Conservation (phyloP, 148 eudicot species). For the Chenopodium quinoa region DNA sequence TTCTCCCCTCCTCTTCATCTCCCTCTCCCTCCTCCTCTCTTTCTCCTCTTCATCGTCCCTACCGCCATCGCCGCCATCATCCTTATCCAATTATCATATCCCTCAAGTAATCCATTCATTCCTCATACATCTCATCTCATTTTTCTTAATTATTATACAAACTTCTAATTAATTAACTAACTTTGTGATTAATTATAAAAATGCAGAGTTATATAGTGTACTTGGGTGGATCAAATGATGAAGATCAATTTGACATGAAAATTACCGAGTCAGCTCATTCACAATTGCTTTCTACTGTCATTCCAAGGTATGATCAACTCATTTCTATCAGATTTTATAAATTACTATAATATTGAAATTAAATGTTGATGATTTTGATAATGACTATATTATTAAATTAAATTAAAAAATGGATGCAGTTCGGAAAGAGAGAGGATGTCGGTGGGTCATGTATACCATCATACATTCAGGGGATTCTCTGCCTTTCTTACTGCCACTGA, state of each 20-base stretch:
- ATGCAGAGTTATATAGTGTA: constrained; percentile 60
- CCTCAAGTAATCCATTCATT: constrained; percentile 27
- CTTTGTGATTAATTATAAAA: no score
- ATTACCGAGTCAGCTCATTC: constrained; percentile 42
- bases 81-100: constrained; percentile 1
- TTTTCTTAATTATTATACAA: not conserved
- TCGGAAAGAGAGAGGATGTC: constrained; percentile 41
- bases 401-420: constrained; percentile 28
- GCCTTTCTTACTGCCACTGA: constrained; percentile 51
- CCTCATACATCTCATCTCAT: not conserved
- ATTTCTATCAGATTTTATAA: not conserved
- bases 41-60: constrained; percentile 4
- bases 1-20: constrained; percentile 16
- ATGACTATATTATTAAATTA: not conserved
- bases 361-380: not conserved
- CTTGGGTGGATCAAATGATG: constrained; percentile 50
- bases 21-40: constrained; percentile 18
- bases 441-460: constrained; percentile 49
- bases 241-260: constrained; percentile 23
- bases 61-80: not conserved
- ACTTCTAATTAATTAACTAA: not conserved
- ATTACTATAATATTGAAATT: not conserved
- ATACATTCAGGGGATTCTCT: constrained; percentile 64
- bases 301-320: constrained; percentile 37
- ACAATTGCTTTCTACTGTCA: constrained; percentile 46